phyloP scores from a whole-genome alignment of 108 stramenopile species.

The Fragilariopsis cylindrus region DNA sequence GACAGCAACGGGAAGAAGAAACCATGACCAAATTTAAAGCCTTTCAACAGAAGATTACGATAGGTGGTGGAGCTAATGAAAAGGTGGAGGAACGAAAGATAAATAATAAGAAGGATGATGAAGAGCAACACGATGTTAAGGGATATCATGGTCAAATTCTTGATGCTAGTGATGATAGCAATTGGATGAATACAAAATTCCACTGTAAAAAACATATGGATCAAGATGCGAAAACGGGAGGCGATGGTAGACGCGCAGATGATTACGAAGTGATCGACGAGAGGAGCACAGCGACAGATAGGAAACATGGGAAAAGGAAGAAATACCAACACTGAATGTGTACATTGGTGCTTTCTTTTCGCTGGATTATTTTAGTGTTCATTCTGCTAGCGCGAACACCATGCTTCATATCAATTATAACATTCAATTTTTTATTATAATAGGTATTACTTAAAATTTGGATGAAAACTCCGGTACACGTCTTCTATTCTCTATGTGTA shows the following conservation, averaged over 20 bases:
- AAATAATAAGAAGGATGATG: neutral
- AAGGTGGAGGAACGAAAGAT: neutral
- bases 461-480: too few species aligned
- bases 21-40: slow-evolving; percentile 63
- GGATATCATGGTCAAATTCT: slow-evolving; percentile 60
- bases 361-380: too few species aligned
- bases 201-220: slow-evolving; percentile 84
- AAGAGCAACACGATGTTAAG: neutral
- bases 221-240: slow-evolving; percentile 53
- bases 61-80: slow-evolving; percentile 31
- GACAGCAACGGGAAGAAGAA: slow-evolving; percentile 60
- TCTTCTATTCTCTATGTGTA: too few species aligned
- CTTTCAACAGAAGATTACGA: slow-evolving; percentile 68
- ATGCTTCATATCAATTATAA: too few species aligned
- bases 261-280: slow-evolving; percentile 81
- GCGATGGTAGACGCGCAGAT: slow-evolving; percentile 72
- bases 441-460: too few species aligned
- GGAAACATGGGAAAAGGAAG: neutral
- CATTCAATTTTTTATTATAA: too few species aligned
- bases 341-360: too few species aligned
- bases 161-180: slow-evolving; percentile 13
- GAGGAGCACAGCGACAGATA: slow-evolving; percentile 13
- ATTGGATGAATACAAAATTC: slow-evolving; percentile 78
- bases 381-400: too few species aligned
- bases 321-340: neutral